Conservation (phyloP, 2,329 filamentous ascomycete species). For the Ascochyta clinopodiicola region DNA sequence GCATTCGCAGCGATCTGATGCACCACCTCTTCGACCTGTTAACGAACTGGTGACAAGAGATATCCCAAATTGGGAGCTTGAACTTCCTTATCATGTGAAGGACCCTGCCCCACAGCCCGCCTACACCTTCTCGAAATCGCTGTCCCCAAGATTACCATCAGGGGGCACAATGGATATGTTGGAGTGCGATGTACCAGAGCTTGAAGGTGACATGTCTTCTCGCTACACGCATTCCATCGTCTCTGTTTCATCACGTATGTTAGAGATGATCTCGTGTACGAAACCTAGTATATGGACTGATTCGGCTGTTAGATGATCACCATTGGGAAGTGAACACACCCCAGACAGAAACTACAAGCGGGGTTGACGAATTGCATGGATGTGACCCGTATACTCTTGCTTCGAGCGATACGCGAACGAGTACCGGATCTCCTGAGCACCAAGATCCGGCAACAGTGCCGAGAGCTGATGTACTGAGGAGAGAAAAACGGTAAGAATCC, state of each 20-base stretch:
- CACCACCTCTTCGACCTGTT: slow-evolving; percentile 1
- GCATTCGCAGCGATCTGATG: neutral
- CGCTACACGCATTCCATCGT: slow-evolving; percentile 37
- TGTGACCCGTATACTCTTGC: slow-evolving; percentile 36
- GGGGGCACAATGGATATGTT: slow-evolving; percentile 39
- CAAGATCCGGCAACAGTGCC: slow-evolving; percentile 5
- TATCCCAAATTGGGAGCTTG: slow-evolving; percentile 8
- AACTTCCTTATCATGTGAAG: slow-evolving; percentile 22
- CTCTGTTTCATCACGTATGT: slow-evolving; percentile 37
- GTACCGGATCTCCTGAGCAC: slow-evolving; percentile 26
- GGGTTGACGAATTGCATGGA: slow-evolving; percentile 32
- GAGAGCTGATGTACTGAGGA: slow-evolving; percentile 17
- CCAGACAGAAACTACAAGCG: slow-evolving; percentile 26
- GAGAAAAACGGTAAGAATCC: slow-evolving; percentile 15
- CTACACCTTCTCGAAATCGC: slow-evolving; percentile 40
- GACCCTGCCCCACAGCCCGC: slow-evolving; percentile 39
- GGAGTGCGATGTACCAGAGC: slow-evolving; percentile 35
- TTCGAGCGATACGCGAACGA: slow-evolving; percentile 30
- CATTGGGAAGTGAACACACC: slow-evolving; percentile 33
- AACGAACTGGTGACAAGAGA: slow-evolving; percentile 18
- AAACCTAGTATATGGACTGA: slow-evolving; percentile 9
- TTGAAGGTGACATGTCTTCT: slow-evolving; percentile 42
- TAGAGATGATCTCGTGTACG: slow-evolving; percentile 2
- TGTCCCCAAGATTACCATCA: slow-evolving; percentile 42
- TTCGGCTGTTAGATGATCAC: slow-evolving; percentile 32